These are phyloP conservation scores for Dendrobium catenatum DNA, from an alignment of 106 monocot species.

Conservation along the genomic window DNA sequence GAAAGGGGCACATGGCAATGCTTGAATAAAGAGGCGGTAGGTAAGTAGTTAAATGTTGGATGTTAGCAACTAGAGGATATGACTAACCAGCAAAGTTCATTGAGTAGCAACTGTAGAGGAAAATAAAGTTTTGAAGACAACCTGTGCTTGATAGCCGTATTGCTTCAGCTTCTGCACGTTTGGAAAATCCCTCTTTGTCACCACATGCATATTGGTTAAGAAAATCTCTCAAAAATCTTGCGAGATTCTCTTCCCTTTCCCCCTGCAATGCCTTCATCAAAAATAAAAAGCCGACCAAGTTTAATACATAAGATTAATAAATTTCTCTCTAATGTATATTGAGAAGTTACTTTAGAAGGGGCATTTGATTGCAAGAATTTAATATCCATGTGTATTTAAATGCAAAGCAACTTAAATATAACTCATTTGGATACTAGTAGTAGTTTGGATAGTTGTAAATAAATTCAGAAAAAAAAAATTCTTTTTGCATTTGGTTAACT, in stretches of 20 bases:
- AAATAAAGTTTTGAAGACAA: slow-evolving; percentile 3
- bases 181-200: slow-evolving; percentile 59
- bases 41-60: not conserved
- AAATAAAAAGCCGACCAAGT: slow-evolving; percentile 6
- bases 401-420: too few species aligned
- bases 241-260: slow-evolving; percentile 80
- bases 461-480: too few species aligned
- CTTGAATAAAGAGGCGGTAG: not conserved
- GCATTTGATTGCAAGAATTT: too few species aligned
- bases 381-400: too few species aligned
- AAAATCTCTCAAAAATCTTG: slow-evolving; percentile 51
- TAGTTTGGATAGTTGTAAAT: too few species aligned
- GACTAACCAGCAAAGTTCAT: not conserved
- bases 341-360: not conserved
- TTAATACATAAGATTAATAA: not conserved
- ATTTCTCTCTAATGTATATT: not conserved
- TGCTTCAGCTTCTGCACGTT: slow-evolving; percentile 59
- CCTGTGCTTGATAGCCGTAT: slow-evolving; percentile 55
- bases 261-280: slow-evolving; percentile 51
- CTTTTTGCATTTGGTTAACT: too few species aligned
- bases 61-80: not conserved
- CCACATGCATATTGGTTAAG: slow-evolving; percentile 62
- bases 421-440: too few species aligned
- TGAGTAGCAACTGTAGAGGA: not conserved
- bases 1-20: not conserved